Percentiles rank a stretch among this genome's conserved stretches.
phyloP scores from a whole-genome alignment of 2,329 filamentous ascomycete species.

The Ascochyta clinopodiicola region DNA sequence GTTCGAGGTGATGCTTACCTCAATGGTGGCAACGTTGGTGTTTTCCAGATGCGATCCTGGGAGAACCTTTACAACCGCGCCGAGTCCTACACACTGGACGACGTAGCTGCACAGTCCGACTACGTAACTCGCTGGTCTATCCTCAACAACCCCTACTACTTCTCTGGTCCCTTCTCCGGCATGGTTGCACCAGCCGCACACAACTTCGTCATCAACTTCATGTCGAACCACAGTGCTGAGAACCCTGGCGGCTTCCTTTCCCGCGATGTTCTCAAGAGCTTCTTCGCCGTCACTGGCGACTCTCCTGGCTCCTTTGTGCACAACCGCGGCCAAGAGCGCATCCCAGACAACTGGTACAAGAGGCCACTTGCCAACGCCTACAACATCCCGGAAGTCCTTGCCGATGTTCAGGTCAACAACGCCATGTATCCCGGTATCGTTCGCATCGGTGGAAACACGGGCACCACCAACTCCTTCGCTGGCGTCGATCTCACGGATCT shows the following conservation, averaged over 20 bases:
- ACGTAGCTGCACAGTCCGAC: slow-evolving; percentile 22
- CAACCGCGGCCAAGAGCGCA: slow-evolving; percentile 26
- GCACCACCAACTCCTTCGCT: slow-evolving; percentile 25
- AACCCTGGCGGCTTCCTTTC: slow-evolving; percentile 27
- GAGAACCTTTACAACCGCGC: slow-evolving; percentile 19
- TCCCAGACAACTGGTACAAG: slow-evolving; percentile 31
- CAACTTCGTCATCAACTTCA: slow-evolving; percentile 27
- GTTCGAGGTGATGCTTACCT: slow-evolving; percentile 27
- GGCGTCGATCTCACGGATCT: slow-evolving; percentile 26
- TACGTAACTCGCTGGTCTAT: slow-evolving; percentile 25
- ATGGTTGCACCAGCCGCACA: slow-evolving; percentile 25
- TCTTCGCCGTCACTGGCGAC: slow-evolving; percentile 27
- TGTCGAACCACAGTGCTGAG: slow-evolving; percentile 31
- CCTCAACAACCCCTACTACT: slow-evolving; percentile 27
- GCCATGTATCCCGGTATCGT: slow-evolving; percentile 25
- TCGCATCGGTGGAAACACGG: slow-evolving; percentile 30
- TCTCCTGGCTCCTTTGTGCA: slow-evolving; percentile 25
- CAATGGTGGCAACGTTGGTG: slow-evolving; percentile 21
- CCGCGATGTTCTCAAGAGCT: slow-evolving; percentile 26
- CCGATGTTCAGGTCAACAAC: slow-evolving; percentile 23
- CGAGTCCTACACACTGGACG: slow-evolving; percentile 22
- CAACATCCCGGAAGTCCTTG: slow-evolving; percentile 12
- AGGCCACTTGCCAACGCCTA: slow-evolving; percentile 8
- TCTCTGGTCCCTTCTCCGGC: slow-evolving; percentile 26
- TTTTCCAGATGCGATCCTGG: slow-evolving; percentile 28